These are phyloP conservation scores for Backusella luteola DNA, from an alignment of 192 early-diverging fungal species.

Conservation along the genomic window DNA sequence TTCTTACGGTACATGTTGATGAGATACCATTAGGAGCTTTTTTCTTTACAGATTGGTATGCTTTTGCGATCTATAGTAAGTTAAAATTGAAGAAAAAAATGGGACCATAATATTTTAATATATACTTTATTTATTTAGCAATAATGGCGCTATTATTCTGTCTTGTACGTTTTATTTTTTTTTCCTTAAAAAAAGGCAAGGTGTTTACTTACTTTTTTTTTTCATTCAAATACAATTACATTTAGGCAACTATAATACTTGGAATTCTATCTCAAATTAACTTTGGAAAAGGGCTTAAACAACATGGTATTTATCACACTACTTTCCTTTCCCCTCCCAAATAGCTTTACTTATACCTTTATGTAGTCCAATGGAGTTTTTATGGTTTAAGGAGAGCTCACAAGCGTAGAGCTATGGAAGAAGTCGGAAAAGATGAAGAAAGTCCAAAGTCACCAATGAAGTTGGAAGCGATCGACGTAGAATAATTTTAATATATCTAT, in stretches of 20 bases:
- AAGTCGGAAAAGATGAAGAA: neutral
- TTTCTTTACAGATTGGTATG: neutral
- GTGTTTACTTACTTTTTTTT: neutral
- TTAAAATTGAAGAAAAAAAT: neutral
- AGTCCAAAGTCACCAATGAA: neutral
- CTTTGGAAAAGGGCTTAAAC: neutral
- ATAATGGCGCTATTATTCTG: neutral
- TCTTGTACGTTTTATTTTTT: neutral
- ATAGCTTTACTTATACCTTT: neutral
- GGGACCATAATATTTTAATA: too few relatives aligned
- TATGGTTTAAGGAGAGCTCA: neutral
- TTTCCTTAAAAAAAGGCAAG: neutral
- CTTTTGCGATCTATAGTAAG: neutral
- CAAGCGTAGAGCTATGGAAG: neutral
- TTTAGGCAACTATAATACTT: neutral
- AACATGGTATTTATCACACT: neutral
- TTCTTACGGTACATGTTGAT: neutral
- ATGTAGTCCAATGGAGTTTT: neutral
- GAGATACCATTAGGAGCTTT: neutral
- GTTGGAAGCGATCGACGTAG: neutral
- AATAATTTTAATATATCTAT: neutral
- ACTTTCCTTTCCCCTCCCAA: neutral
- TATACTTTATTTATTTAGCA: neutral
- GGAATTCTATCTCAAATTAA: neutral
- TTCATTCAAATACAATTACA: neutral